phyloP scores from a whole-genome alignment of 1,284 basidiomycete genomes.

The Ustilago hordei region DNA sequence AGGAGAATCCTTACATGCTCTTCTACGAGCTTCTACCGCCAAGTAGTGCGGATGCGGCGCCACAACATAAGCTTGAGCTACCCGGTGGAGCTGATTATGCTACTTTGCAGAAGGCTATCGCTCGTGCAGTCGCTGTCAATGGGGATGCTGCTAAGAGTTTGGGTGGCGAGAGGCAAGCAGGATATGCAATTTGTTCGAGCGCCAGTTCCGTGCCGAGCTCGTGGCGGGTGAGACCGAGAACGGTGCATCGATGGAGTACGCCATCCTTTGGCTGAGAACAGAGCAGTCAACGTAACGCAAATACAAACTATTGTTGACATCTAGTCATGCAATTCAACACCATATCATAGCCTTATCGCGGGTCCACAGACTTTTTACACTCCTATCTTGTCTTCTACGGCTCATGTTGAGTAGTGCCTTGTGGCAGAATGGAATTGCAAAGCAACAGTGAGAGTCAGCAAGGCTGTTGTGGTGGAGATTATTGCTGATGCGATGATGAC shows the following conservation, averaged over 20 bases:
- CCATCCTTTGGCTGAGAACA: constrained; percentile 15
- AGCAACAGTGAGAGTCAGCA: constrained; percentile 7
- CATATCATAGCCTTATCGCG: neutral
- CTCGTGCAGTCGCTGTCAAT: constrained; percentile 19
- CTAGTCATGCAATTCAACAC: neutral
- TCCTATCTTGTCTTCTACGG: neutral
- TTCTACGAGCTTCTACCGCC: constrained; percentile 59
- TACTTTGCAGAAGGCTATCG: constrained; percentile 33
- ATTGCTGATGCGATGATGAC: neutral
- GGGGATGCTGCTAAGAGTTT: neutral
- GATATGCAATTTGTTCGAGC: neutral
- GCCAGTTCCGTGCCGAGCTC: constrained; percentile 19
- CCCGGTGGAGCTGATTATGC: constrained; percentile 26
- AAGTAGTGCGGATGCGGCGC: neutral
- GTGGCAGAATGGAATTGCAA: neutral
- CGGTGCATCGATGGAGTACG: constrained; percentile 42
- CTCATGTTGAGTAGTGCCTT: neutral
- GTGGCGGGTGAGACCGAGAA: constrained; percentile 28
- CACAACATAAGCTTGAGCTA: constrained; percentile 17
- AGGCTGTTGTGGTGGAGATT: constrained; percentile 24
- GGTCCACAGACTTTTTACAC: neutral
- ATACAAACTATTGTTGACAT: neutral
- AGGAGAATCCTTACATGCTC: constrained; percentile 66
- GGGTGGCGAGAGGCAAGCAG: neutral
- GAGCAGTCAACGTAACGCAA: neutral